A percentile compares a stretch with the other conserved stretches of the same genome.
phyloP scores from a whole-genome alignment of 768 basidiomycete genomes.

The Psilocybe cyanescens region DNA sequence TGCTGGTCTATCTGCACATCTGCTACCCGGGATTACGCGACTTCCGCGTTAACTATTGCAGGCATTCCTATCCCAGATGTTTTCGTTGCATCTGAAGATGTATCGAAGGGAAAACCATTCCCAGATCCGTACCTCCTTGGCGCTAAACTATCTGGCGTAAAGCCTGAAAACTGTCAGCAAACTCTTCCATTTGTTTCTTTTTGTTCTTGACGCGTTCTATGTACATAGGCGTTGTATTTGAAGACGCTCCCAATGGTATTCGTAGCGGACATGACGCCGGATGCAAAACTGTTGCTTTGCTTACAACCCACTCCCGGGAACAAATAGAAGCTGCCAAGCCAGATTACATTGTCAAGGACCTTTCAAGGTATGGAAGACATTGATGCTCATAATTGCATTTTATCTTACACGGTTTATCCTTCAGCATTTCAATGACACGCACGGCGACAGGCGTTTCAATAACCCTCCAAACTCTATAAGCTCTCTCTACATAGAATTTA shows the following conservation, averaged over 20 bases:
- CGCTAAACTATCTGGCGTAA: constrained; percentile 69
- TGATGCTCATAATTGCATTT: neutral
- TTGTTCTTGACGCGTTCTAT: constrained; percentile 3
- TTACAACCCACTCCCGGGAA: constrained; percentile 78
- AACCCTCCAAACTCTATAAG: constrained; percentile 25
- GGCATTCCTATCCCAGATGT: constrained; percentile 72
- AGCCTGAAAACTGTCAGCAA: constrained; percentile 60
- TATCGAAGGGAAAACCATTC: constrained; percentile 79
- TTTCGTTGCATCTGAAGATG: constrained; percentile 85
- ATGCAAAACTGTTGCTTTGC: constrained; percentile 79
- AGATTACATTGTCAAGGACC: constrained; percentile 72
- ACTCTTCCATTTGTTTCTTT: constrained; percentile 6
- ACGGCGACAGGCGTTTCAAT: too few relatives aligned
- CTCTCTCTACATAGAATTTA: too few relatives aligned
- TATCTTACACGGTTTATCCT: constrained; percentile 2
- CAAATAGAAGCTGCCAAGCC: constrained; percentile 67
- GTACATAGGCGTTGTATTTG: constrained; percentile 75
- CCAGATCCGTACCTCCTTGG: constrained; percentile 94
- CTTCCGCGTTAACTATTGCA: constrained; percentile 67
- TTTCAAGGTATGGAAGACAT: constrained; percentile 57
- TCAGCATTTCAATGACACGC: constrained; percentile 48
- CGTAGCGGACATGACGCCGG: constrained; percentile 81
- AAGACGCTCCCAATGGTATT: constrained; percentile 90
- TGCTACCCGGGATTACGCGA: constrained; percentile 79
- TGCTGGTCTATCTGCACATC: constrained; percentile 90